Base-by-base conservation (phyloP, 306 rosid genomes). In the Adenanthera pavonina region DNA sequence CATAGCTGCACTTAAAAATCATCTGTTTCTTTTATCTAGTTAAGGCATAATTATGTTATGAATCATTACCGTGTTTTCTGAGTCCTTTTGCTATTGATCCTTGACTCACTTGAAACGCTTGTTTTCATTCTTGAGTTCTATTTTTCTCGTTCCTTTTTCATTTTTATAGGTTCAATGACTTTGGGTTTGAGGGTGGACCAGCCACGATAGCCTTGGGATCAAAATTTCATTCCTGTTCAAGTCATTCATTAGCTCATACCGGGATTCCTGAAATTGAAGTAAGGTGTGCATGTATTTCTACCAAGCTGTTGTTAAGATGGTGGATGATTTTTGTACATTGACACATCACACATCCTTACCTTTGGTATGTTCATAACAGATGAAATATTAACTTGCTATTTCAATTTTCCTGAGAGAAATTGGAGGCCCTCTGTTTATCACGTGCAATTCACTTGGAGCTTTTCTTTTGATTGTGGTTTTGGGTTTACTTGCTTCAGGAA, bases 201-300 rank as follows among this genome's bases (percentile, higher is more conserved):
- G 90, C 92, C 17, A 90, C 88, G 3, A 84, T 72, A 80, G 77
- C 76, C 74, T 34, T 89, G 81, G 83, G 75, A 10, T 91, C 92
- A 0, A 91, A 91, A 59, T 81, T 87, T 64, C 61, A 82, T 8
- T 81, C 85, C 48, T 86, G 86, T 72, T 69, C 90, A 6, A 57
- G 52, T 64, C 87, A 84, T 35, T 46, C 87, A 43, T 61, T 46
- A 14, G 16, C 76, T 65, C 92, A 84, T 3, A 82, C 91, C 67
- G 94, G 92, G 40, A 12, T 84, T 51, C 91, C 94, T 0, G 80
- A 85, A 82, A 73, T 91, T 83, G 90, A 89, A 56, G 92, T 89
- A 71, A 84, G 87, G 38, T 62, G 35, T 78, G 52, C 40, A 19
- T 53, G 76, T 52, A n/a, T 4, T 57, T 78, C 10, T 17, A 14